Base-by-base conservation (phyloP, 2,329 filamentous ascomycete species). In the Fusarium vanettenii region DNA sequence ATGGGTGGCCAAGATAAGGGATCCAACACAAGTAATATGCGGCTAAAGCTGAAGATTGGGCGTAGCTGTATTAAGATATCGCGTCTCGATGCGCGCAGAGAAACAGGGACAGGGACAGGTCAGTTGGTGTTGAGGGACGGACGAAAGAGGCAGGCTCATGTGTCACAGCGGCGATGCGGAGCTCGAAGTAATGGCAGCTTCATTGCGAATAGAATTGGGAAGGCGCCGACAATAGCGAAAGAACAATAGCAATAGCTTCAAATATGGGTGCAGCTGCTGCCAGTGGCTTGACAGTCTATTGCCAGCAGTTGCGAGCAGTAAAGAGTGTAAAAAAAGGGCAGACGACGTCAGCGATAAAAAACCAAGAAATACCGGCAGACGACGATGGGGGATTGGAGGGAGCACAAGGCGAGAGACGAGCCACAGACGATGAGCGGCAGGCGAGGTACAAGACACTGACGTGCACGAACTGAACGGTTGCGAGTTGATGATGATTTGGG, bases 141-240 rank as follows among this genome's bases (percentile, higher is more conserved):
- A 67, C 43, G 60, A 64, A 48, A 20, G 60, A 55, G n/a, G 43
- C 43, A 56, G 62, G 39, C 74, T 79, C 70, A 79, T 64, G 67
- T 77, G 61, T 77, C 67, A 73, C 72, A 69, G 45, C 66, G 67
- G 64, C 52, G 63, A 62, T 57, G 60, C 56, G 57, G 67, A 60
- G 61, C 37, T 69, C 59, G 64, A 55, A 64, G 73, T 35, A 52
- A 69, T 70, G 67, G 62, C 60, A 73, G 60, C 64, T 71, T 76
- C 77, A 79, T 79, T 62, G 71, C 73, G 70, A 70, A 62, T 31
- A 63, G 29, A 55, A 8, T 52, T n/a, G 39, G 63, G 70, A 67
- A 61, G 65, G 45, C 20, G 33, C 56, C 52, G 37, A 52, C 33
- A 35, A 41, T 16, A 50, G 25, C 61, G 39, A 29, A 8, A 20